Conservation (phyloP, 176 grass and related monocot genomes). For the Carex littledalei region DNA sequence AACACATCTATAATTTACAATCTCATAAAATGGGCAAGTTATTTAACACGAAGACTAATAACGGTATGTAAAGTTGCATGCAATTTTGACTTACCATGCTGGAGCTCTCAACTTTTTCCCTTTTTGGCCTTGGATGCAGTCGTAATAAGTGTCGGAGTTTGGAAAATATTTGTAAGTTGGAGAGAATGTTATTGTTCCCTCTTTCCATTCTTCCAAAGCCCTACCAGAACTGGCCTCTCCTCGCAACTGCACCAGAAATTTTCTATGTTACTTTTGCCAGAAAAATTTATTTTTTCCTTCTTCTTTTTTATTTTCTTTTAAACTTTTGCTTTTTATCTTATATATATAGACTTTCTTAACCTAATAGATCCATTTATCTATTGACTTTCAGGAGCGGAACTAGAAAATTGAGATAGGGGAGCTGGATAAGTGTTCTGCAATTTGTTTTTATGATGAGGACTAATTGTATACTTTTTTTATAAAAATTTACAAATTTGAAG, state of each 20-base stretch:
- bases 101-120: conserved; percentile 56
- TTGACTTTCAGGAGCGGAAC: too few species aligned
- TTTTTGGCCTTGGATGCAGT: conserved; percentile 19
- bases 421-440: too few species aligned
- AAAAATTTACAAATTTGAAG: too few species aligned
- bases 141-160: conserved; percentile 68
- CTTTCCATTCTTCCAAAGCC: conserved; percentile 64
- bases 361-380: too few species aligned
- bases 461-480: too few species aligned
- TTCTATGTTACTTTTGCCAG: background rate
- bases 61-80: background rate
- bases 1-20: background rate
- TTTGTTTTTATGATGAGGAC: too few species aligned
- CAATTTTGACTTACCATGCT: conserved; percentile 48
- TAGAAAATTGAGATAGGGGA: too few species aligned
- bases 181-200: conserved; percentile 69
- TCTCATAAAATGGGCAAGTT: background rate
- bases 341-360: too few species aligned
- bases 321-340: too few species aligned
- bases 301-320: too few species aligned
- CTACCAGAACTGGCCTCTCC: conserved; percentile 38
- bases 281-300: background rate
- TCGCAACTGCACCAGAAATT: conserved; percentile 10
- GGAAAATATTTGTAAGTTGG: conserved; percentile 88
- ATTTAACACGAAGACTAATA: background rate